phyloP scores from a whole-genome alignment of 257 asterid species.

The Solanum paucissectum region DNA sequence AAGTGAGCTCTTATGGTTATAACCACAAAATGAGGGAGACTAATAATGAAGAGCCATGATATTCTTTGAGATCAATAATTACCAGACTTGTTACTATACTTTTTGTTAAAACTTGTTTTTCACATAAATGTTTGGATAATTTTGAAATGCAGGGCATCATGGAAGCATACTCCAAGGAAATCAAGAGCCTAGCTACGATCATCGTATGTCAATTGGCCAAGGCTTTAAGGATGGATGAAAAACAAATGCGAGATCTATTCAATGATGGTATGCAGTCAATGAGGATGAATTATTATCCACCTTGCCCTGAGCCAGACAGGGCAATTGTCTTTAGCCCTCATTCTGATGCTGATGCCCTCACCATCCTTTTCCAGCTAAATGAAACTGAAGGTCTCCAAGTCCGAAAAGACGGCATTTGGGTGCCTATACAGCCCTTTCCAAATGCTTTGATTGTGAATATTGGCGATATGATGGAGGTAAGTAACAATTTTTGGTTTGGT shows the following conservation, averaged over 20 bases:
- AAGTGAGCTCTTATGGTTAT: no score
- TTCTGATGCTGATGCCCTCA: conserved; percentile 43
- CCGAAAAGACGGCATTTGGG: conserved; percentile 34
- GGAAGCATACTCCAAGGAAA: conserved; percentile 23
- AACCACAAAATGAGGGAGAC: no score
- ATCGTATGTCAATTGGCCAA: conserved; percentile 27
- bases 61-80: no score
- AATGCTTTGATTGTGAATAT: conserved; percentile 38
- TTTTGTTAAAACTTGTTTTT: not conserved
- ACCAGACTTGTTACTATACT: not conserved
- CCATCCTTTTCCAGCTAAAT: conserved; percentile 40
- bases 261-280: conserved; percentile 31
- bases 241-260: conserved; percentile 19
- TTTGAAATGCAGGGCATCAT: conserved; percentile 19
- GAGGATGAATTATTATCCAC: conserved; percentile 48
- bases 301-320: conserved; percentile 39
- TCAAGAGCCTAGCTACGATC: conserved; percentile 17
- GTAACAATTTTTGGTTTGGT: no score
- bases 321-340: conserved; percentile 37
- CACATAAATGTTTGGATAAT: no score
- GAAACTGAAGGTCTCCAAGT: conserved; percentile 40
- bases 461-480: conserved; percentile 52
- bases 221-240: conserved; percentile 28
- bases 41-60: no score
- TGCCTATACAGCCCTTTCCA: conserved; percentile 26